Evolutionary conservation across 108 stramenopile genomes (phyloP).

Genomic region (Craspedostauros australis): DNA sequence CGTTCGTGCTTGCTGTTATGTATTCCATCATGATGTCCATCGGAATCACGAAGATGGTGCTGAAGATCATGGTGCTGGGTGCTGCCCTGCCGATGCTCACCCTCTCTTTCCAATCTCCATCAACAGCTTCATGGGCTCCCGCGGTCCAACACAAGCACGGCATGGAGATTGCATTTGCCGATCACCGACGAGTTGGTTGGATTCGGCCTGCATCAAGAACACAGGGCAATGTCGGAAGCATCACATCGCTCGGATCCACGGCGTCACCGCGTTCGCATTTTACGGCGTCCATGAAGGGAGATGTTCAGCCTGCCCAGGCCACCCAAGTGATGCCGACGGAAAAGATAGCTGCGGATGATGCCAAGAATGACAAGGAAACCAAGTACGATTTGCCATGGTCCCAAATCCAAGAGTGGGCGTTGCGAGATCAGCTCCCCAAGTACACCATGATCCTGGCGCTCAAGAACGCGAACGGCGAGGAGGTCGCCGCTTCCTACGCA

Average conservation of each 20-base stretch:
- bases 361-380: not conserved
- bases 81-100: too few relatives aligned
- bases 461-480: not conserved
- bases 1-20: too few relatives aligned
- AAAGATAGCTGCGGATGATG: not conserved
- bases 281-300: not conserved
- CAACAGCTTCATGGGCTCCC: too few relatives aligned
- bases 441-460: conserved; percentile 45
- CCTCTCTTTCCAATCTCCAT: too few relatives aligned
- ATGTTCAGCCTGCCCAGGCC: not conserved
- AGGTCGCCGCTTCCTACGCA: conserved; percentile 18
- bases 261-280: not conserved
- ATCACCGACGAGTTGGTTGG: too few relatives aligned
- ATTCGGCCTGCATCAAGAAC: too few relatives aligned
- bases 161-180: too few relatives aligned
- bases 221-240: too few relatives aligned
- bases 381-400: conserved; percentile 57
- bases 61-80: too few relatives aligned
- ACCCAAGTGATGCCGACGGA: not conserved
- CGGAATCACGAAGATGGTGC: too few relatives aligned
- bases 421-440: conserved; percentile 47
- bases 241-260: not conserved
- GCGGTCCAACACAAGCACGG: too few relatives aligned
- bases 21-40: too few relatives aligned
- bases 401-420: conserved; percentile 53